Percentiles rank a stretch among this genome's conserved stretches.
phyloP scores from a whole-genome alignment of 768 basidiomycete genomes.

The Boletus sp. region DNA sequence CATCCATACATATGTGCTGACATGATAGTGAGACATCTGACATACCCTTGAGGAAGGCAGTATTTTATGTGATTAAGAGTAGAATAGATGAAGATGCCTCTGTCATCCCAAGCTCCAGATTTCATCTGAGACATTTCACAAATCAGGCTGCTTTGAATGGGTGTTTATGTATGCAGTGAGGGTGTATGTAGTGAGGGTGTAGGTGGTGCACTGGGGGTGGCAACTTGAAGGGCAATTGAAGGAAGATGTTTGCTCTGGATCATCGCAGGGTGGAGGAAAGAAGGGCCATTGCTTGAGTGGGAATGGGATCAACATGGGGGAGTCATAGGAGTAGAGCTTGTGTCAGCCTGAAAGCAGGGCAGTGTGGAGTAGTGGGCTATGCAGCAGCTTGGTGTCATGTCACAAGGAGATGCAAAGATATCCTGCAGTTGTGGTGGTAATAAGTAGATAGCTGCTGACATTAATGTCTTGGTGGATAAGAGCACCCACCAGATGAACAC shows the following conservation, averaged over 20 bases:
- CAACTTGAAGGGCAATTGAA: conserved; percentile 51
- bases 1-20: not conserved
- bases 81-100: conserved; percentile 95
- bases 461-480: conserved; percentile 19
- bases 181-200: conserved; percentile 44
- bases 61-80: conserved; percentile 99
- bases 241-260: conserved; percentile 45
- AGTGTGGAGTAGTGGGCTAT: conserved; percentile 34
- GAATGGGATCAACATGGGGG: conserved; percentile 65
- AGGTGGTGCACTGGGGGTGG: conserved; percentile 43
- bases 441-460: conserved; percentile 28
- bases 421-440: conserved; percentile 37
- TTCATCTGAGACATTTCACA: conserved; percentile 99
- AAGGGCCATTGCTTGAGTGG: conserved; percentile 50
- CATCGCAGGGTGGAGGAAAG: conserved; percentile 32
- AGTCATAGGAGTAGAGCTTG: conserved; percentile 40
- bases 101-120: conserved; percentile 98
- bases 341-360: conserved; percentile 26
- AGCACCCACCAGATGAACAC: no score
- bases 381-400: conserved; percentile 35
- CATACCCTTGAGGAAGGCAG: conserved; percentile 89
- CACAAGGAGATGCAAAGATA: conserved; percentile 34
- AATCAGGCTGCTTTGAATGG: conserved; percentile 83
- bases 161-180: conserved; percentile 37
- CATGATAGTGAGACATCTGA: conserved; percentile 6